Conservation (phyloP, 2,329 filamentous ascomycete species). For the Hypoxylon sp. region DNA sequence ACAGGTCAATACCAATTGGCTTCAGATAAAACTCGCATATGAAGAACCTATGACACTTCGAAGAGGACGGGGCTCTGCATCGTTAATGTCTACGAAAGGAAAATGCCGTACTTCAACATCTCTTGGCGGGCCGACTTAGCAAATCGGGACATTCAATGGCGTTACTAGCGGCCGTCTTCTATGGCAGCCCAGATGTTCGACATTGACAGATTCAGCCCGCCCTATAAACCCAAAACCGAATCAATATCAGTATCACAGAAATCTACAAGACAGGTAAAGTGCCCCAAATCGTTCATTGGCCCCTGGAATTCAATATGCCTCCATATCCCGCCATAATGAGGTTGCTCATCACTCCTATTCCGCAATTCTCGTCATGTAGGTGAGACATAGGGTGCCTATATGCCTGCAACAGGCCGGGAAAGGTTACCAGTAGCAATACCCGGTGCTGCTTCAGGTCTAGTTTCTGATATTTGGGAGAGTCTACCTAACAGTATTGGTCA, state of each 20-base stretch:
- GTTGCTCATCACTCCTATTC: neutral
- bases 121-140: slow-evolving; percentile 37
- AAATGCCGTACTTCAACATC: slow-evolving; percentile 20
- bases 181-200: slow-evolving; percentile 17
- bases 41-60: slow-evolving; percentile 37
- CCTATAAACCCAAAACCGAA: slow-evolving; percentile 15
- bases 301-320: slow-evolving; percentile 3
- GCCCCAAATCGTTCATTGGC: slow-evolving; percentile 7
- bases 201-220: slow-evolving; percentile 17
- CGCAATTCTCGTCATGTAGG: slow-evolving; percentile 1
- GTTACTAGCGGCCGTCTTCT: slow-evolving; percentile 5
- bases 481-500: neutral
- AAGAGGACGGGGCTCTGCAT: slow-evolving; percentile 26
- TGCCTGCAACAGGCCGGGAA: neutral
- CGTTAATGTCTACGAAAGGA: slow-evolving; percentile 25
- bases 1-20: slow-evolving; percentile 41
- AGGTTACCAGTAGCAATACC: neutral
- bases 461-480: neutral
- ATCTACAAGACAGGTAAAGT: slow-evolving; percentile 20
- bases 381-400: neutral
- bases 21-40: slow-evolving; percentile 40
- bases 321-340: neutral
- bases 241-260: slow-evolving; percentile 28
- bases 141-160: slow-evolving; percentile 19
- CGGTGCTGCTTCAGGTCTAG: neutral